phyloP scores from a whole-genome alignment of 2,329 filamentous ascomycete species.

The Ascochyta rabiei region DNA sequence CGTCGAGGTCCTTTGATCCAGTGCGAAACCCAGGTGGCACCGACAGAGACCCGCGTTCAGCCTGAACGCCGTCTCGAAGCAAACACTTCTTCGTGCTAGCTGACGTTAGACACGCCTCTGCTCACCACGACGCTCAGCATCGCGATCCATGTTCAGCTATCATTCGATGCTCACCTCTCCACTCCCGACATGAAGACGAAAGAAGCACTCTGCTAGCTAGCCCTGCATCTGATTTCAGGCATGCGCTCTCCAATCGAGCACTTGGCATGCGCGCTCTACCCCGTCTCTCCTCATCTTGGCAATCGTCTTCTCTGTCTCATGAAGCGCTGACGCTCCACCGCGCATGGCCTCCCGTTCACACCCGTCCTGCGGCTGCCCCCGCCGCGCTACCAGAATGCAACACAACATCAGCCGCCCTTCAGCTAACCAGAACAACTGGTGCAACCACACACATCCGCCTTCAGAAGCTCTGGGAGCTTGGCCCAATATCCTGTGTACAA shows the following conservation, averaged over 20 bases:
- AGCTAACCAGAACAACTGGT: not conserved
- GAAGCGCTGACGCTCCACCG: constrained; percentile 15
- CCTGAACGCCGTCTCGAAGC: not conserved
- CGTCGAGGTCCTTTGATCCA: not conserved
- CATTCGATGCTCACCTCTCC: not conserved
- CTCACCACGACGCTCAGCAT: not conserved
- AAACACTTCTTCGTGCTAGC: not conserved
- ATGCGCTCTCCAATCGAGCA: constrained; percentile 1
- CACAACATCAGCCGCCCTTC: not conserved
- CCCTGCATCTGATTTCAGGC: constrained; percentile 9
- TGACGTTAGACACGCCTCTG: constrained; percentile 1
- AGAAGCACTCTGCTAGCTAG: constrained; percentile 9
- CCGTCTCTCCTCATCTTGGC: constrained; percentile 3
- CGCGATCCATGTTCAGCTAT: not conserved
- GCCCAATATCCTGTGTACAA: not conserved
- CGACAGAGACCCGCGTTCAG: not conserved
- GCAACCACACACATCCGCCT: not conserved
- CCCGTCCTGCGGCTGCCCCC: not conserved
- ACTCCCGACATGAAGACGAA: not conserved
- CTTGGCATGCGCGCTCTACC: constrained; percentile 9
- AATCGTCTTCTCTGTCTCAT: constrained; percentile 9
- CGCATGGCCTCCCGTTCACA: constrained; percentile 3
- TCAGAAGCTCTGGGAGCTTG: not conserved
- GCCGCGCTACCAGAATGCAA: not conserved
- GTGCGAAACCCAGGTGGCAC: not conserved